Evolutionary conservation across 176 grass and related monocot genomes (phyloP), one percentile per base, ranked within the genome.

Genomic region (Aegilops speltoides): DNA sequence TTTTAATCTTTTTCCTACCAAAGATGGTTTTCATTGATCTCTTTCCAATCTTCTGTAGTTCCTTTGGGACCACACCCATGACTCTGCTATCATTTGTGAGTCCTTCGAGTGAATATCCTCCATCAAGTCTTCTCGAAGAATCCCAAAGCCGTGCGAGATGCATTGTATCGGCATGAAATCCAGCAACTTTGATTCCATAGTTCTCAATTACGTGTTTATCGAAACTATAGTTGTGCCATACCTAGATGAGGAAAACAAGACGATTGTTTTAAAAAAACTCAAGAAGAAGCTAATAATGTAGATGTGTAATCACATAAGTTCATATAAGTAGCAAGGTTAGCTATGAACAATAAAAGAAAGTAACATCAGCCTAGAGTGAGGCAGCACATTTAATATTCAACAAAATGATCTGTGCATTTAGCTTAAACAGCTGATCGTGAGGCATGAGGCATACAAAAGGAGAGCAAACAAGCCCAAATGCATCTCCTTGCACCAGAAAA

Each of bases 161-260:
- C 93, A 98, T 98, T 61, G 97, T 98, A 92, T 98, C 97, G 2
- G 92, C 97, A 94, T 98, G 88, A 88, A 96, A 98, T 73, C 97
- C 97, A 91, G 85, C 65, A 77, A 96, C 90, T 67, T 96, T 96
- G 80, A 98, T 94, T 64, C 92, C 94, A 82, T 91, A 87, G 82
- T 98, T 98, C 82, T 92, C 90, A 88, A 98, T 86, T 28, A 93
- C 81, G 81, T 98, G 97, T 81, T 82, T 91, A 92, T 96, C 96
- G 26, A 98, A 98, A 94, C 97, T 98, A 89, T 98, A 96, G 45
- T 98, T 98, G 87, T 98, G 97, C 97, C 97, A 98, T 84, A 98
- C 97, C 97, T 98, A 88, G 36, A 93, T 71, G 59, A 82, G 56
- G 62, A 72, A 88, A 70, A 65, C 64, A 4, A 64, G 36, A 76